Base-by-base conservation (phyloP, 495 filamentous ascomycete genomes). In the Hypomontagnella submonticulosa region DNA sequence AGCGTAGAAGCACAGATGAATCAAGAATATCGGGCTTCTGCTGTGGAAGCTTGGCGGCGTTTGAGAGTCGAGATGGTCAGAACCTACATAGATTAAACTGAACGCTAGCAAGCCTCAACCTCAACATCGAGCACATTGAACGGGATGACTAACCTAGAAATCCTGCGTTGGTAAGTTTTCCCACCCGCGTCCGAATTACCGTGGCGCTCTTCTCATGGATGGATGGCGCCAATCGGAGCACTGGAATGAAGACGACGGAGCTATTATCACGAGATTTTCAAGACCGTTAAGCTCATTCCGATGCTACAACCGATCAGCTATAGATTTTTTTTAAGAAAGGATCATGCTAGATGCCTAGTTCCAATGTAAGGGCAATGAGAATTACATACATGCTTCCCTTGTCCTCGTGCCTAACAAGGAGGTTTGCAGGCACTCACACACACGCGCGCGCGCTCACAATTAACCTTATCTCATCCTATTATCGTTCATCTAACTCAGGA, bases 261-360 rank as follows among this genome's bases (percentile, higher is more conserved):
- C 5, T 19, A 38, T 18, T 23, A 38, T 40, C 18, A 40, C 16
- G 49, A 38, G 49, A 34, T 52, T 51, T n/a, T 51, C 49, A 27
- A 27, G 23, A 38, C 16, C 18, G 16, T 52, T 34, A 40, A 52
- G 13, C 19, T 52, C 11, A 33, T 40, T 27, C 38, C 12, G 49
- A 52, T 50, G 18, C 19, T 40, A 40, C 49, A 38, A 52, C 49
- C 33, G 49, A 52, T 16, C 20, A 52, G 13, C 8, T 10, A 10
- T 38, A 27, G 49, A 52, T 19, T 44, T 4, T 13, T 19, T 44
- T 4, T 13, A 38, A 13, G 23, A 38, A 40, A 52, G 18, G 18
- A 7, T 19, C 13, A 27, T 52, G 18, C 19, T 33, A 27, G 15
- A 6, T 34, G 15, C 2, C 13, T 40, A 9, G 11, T 12, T 40